These are phyloP conservation scores for Phanerodontia chrysosporium DNA, from an alignment of 768 basidiomycete genomes.

Conservation along the genomic window DNA sequence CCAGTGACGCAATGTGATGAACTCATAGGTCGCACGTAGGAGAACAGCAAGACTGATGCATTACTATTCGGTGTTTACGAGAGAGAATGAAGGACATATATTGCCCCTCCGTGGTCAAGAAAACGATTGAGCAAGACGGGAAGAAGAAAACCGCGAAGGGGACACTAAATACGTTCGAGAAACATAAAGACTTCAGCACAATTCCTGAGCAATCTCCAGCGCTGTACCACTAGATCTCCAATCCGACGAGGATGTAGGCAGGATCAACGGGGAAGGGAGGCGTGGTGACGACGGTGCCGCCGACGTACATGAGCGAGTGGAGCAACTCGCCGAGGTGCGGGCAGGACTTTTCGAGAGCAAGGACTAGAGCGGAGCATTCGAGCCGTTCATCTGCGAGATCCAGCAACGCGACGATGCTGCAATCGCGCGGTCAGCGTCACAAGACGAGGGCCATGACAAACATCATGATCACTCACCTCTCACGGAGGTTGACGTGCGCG, in stretches of 20 bases:
- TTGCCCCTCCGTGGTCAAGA: slow-evolving; percentile 2
- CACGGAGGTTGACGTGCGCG: slow-evolving; percentile 71
- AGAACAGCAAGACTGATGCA: neutral
- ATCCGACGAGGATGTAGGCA: slow-evolving; percentile 77
- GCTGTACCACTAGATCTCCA: slow-evolving; percentile 59
- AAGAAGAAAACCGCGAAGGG: slow-evolving; percentile 1
- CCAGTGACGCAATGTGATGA: too few relatives aligned
- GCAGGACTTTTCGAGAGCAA: slow-evolving; percentile 71
- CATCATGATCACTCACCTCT: slow-evolving; percentile 52
- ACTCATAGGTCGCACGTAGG: too few relatives aligned
- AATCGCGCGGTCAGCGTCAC: slow-evolving; percentile 8
- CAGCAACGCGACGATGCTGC: slow-evolving; percentile 78
- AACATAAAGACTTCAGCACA: slow-evolving; percentile 6
- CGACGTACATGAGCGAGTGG: slow-evolving; percentile 91
- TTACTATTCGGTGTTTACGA: neutral
- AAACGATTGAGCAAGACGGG: neutral
- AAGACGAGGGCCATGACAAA: neutral
- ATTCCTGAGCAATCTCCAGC: slow-evolving; percentile 2
- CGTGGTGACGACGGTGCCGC: slow-evolving; percentile 79
- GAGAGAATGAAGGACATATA: neutral
- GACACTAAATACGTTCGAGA: slow-evolving; percentile 8
- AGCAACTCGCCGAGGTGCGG: slow-evolving; percentile 66
- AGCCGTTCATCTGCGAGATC: slow-evolving; percentile 86
- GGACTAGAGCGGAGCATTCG: slow-evolving; percentile 72
- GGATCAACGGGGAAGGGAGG: slow-evolving; percentile 74